These are phyloP conservation scores for Cymbopogon citratus DNA, from an alignment of 176 grass and related monocot species.

Conservation along the genomic window DNA sequence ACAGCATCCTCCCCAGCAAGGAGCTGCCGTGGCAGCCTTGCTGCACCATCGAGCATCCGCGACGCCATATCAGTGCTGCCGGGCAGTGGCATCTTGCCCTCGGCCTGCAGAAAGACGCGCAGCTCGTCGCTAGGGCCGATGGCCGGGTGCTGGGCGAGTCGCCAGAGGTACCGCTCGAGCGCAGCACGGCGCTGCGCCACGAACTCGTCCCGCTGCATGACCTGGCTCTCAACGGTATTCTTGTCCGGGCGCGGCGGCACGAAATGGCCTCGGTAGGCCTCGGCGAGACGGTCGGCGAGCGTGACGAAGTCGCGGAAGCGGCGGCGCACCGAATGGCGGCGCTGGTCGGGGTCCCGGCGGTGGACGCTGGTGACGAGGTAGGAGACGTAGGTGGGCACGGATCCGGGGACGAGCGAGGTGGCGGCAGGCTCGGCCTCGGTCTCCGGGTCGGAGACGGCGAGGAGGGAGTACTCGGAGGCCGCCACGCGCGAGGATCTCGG, in stretches of 20 bases:
- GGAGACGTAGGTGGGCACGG: conserved; percentile 66
- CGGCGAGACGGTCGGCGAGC: conserved; percentile 82
- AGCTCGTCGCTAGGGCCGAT: conserved; percentile 84
- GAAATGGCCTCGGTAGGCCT: conserved; percentile 76
- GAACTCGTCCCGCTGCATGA: conserved; percentile 95
- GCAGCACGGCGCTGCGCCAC: conserved; percentile 62
- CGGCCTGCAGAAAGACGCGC: conserved; percentile 74
- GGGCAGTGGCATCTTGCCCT: conserved; percentile 83
- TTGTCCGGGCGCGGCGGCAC: conserved; percentile 89
- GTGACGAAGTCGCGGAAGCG: conserved; percentile 97
- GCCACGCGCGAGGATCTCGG: conserved; percentile 52
- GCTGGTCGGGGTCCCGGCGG: conserved; percentile 31
- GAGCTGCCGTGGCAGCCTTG: conserved; percentile 71
- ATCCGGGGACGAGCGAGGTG: conserved; percentile 64
- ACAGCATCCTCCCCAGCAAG: conserved; percentile 44
- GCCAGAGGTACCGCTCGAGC: conserved; percentile 76
- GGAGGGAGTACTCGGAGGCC: conserved; percentile 49
- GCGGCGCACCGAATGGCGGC: conserved; percentile 57
- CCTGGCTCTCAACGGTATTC: conserved; percentile 89
- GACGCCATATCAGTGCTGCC: conserved; percentile 81
- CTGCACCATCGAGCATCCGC: conserved; percentile 79
- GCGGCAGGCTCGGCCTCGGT: conserved; percentile 57
- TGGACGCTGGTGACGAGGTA: conserved; percentile 64
- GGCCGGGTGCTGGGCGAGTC: conserved; percentile 72
- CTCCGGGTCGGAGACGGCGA: conserved; percentile 74